Evolutionary conservation across 495 filamentous ascomycete species (phyloP), one percentile per base, ranked within the genome.

Genomic region (Penicillium herquei): DNA sequence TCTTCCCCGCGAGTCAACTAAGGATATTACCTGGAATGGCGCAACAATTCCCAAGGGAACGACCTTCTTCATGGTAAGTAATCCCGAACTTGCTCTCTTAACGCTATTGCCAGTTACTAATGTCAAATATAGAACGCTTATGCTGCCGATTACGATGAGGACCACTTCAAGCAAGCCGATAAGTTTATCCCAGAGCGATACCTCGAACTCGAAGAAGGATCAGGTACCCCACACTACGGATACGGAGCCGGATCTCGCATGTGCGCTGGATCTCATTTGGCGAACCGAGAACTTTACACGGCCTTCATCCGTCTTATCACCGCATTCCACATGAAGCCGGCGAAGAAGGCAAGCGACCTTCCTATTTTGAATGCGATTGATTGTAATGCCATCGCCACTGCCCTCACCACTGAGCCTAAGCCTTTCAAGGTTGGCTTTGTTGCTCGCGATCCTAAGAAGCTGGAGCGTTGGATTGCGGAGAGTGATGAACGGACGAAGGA

Each of bases 181-280:
- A 67, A 71, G 7, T 89, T 89, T 62, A 66, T 76, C 18, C 82
- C 86, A 0, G 85, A 89, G 52, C 82, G 86, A 34, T 90, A 86
- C 61, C 73, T 90, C n/a, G 72, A 79, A 3, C 66, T 77, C 32
- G 58, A 68, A 13, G 82, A 86, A 43, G 76, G 70, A 35, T 71
- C 78, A 1, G 85, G 86, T 1, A 89, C 85, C 7, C 83, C 84
- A 0, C 87, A 89, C 60, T 90, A 87, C 58, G 85, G 74, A 17
- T 89, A 87, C 61, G 87, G 87, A 8, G 86, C 86, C 1, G 86
- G 86, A 1, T 81, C 79, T n/a, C 77, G 86, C 26, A 87, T 88
- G 84, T 89, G 86, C 67, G 83, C 81, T n/a, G 86, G 85, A n/a
- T 83, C 78, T 2, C 84, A 88, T 51, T 70, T 88, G 3, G 85